Conservation (phyloP, 228 moss, liverwort and hornwort species). For the Sphagnum magellanicum region DNA sequence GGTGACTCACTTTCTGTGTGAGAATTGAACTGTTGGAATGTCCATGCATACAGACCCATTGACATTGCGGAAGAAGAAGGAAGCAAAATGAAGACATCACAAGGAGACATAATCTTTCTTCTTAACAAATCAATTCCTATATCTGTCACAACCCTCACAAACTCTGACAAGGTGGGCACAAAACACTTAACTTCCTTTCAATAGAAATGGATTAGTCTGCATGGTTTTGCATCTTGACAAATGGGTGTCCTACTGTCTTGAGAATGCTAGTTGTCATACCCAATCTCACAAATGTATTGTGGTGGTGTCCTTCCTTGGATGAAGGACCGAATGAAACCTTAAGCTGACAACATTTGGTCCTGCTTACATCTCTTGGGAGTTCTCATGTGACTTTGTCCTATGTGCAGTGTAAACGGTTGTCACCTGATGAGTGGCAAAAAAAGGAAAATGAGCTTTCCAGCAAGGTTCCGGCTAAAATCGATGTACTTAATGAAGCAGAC, state of each 20-base stretch:
- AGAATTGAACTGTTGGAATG: no score
- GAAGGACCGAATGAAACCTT: no score
- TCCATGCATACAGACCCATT: conserved; percentile 17
- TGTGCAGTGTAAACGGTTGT: conserved; percentile 21
- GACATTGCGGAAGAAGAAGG: conserved; percentile 15
- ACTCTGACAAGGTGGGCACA: conserved; percentile 9
- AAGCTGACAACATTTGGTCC: no score
- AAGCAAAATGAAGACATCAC: conserved; percentile 19
- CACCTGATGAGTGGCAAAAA: conserved; percentile 28
- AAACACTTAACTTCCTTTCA: neutral
- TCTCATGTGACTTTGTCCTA: neutral
- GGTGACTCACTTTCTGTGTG: neutral
- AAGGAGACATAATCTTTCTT: conserved; percentile 14
- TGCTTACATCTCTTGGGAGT: no score
- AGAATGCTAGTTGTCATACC: neutral
- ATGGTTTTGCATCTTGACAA: no score
- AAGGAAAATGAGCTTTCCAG: conserved; percentile 29
- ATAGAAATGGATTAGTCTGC: no score
- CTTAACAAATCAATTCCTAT: conserved; percentile 16
- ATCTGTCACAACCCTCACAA: conserved; percentile 21
- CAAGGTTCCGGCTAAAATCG: conserved; percentile 21
- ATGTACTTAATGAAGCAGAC: conserved; percentile 20
- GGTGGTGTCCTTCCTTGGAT: neutral
- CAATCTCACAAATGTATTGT: no score
- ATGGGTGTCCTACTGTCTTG: neutral